Base-by-base conservation (phyloP, 352 stramenopile genomes). In the Pythium scleroteichum region DNA sequence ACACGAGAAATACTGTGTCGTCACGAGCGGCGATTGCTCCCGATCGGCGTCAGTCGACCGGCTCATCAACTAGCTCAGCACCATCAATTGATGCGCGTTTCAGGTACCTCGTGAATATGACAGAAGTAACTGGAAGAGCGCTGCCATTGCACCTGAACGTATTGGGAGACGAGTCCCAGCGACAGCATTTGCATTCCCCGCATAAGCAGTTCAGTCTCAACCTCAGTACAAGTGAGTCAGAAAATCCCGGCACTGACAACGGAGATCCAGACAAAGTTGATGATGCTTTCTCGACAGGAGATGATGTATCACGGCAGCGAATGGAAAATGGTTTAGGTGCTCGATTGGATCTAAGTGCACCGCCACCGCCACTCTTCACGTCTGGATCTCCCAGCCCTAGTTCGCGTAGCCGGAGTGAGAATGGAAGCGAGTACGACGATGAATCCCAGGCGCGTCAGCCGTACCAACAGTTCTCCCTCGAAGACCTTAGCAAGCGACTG, bases 61-160 rank as follows among this genome's bases (percentile, higher is more conserved):
- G 22, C 9, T 71, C 64, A 0, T 72, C 71, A 19, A 82, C 76
- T 7, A 73, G 66, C 40, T 91, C 75, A 2, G 83, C 68, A 8
- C 45, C 73, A 19, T 87, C 79, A 10, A 69, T 78, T 35, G 70
- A 85, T 38, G 56, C 64, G 19, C 67, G 66, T 16, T 72, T 88
- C 26, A 69, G 79, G 22, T 80, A 85, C 38, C 55, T 88, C 41
- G 64, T 72, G 7, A 78, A 74, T 39, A 84, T 83, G 75, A 79
- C 68, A 1, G 69, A 72, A 3, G 60, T 69, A 5, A 71, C 73
- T 4, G 69, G 57, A 7, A 72, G 76, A 27, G 64, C 76, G 4
- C 42, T 88, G 38, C 73, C 79, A 10, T 44, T 88, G 22, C 67
- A 84, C 53, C 49, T 87, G 17, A 73, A 74, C 7, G 54, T 87